Evolutionary conservation across 768 basidiomycete species (phyloP).

Genomic region (Clavaria fumosa): DNA sequence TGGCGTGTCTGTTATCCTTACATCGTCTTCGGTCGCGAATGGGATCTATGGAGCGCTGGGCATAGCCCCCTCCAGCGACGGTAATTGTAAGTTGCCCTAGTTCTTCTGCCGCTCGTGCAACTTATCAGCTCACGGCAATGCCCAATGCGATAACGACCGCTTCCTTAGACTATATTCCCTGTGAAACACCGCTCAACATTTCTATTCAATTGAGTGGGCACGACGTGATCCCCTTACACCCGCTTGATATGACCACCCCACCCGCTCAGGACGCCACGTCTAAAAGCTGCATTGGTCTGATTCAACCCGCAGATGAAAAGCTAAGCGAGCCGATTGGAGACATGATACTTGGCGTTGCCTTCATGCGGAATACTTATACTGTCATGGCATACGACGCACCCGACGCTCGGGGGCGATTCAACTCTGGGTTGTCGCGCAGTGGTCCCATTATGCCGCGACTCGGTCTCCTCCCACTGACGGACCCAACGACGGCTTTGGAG

Average conservation of each 20-base stretch:
- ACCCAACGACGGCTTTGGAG: slow-evolving; percentile 40
- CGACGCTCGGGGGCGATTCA: slow-evolving; percentile 21
- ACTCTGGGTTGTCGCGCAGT: slow-evolving; percentile 8
- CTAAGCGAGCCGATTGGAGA: slow-evolving; percentile 36
- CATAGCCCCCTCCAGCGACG: slow-evolving; percentile 39
- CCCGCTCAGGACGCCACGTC: slow-evolving; percentile 28
- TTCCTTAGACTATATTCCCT: slow-evolving; percentile 55
- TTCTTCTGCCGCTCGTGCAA: neutral
- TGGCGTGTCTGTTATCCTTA: slow-evolving; percentile 52
- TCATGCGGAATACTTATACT: slow-evolving; percentile 61
- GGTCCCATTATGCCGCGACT: slow-evolving; percentile 27
- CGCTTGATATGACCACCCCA: slow-evolving; percentile 51
- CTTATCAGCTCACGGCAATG: slow-evolving; percentile 7
- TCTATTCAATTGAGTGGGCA: slow-evolving; percentile 49
- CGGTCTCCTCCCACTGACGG: slow-evolving; percentile 49
- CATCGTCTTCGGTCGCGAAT: slow-evolving; percentile 46
- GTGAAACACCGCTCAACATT: slow-evolving; percentile 54
- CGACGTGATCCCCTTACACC: slow-evolving; percentile 46
- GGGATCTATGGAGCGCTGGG: slow-evolving; percentile 67
- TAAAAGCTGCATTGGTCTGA: slow-evolving; percentile 45
- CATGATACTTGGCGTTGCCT: slow-evolving; percentile 67
- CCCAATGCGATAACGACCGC: neutral
- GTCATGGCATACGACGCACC: slow-evolving; percentile 56
- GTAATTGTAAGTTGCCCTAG: slow-evolving; percentile 36
- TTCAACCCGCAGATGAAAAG: slow-evolving; percentile 37